Evolutionary conservation across 306 rosid genomes (phyloP).

Genomic region (Quercus variabilis): DNA sequence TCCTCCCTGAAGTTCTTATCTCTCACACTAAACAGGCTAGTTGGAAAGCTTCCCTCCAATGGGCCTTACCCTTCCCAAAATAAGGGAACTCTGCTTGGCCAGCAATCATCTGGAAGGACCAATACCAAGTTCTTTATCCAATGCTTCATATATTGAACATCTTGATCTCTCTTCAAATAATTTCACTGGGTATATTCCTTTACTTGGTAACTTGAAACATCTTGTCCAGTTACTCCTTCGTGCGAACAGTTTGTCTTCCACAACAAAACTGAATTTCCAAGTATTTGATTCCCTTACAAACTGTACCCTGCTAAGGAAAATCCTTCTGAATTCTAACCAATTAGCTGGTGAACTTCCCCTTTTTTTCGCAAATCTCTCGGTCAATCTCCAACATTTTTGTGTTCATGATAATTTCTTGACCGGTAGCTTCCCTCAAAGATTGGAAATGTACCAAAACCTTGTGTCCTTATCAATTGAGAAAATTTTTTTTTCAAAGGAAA

Average conservation of each 20-base stretch:
- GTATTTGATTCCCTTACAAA: conserved; percentile 31
- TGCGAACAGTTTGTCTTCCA: conserved; percentile 19
- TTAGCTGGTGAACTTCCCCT: conserved; percentile 33
- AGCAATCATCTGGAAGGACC: no score
- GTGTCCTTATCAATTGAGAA: conserved; percentile 16
- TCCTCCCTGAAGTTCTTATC: conserved; percentile 26
- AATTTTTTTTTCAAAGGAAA: conserved; percentile 12
- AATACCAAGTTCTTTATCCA: no score
- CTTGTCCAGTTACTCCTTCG: conserved; percentile 14
- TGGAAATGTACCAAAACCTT: conserved; percentile 24
- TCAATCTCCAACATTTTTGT: conserved; percentile 19
- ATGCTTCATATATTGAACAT: no score
- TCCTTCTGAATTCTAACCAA: conserved; percentile 19
- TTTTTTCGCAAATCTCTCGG: conserved; percentile 26
- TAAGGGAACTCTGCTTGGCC: conserved; percentile 12
- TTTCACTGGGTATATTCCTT: conserved; percentile 26
- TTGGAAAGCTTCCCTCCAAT: conserved; percentile 25
- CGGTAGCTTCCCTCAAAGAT: neutral
- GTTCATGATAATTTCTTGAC: no score
- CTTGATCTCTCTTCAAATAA: neutral
- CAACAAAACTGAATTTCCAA: conserved; percentile 17
- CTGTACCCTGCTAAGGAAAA: conserved; percentile 8
- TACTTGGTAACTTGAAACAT: conserved; percentile 19
- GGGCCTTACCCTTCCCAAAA: conserved; percentile 20
- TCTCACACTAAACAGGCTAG: conserved; percentile 16